phyloP scores from a whole-genome alignment of 345 rosid genomes.

The Eucalyptus fibrosa region DNA sequence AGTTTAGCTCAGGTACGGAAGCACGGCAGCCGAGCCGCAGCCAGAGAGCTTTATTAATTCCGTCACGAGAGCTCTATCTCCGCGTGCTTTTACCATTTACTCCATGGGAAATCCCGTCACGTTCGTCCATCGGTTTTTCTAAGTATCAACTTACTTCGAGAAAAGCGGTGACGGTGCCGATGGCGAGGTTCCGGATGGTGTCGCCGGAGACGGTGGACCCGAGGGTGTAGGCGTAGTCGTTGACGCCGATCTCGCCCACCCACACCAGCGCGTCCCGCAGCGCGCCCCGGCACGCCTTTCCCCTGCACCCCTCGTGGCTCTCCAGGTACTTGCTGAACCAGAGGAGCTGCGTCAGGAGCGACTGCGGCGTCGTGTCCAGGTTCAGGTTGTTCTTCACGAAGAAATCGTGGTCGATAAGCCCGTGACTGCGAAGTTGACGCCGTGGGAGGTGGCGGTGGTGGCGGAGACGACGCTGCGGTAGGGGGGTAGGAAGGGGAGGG shows the following conservation, averaged over 20 bases:
- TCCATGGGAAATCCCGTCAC: background rate
- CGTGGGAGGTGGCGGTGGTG: background rate
- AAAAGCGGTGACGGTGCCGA: conserved; percentile 21
- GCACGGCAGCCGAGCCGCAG: background rate
- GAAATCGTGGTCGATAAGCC: conserved; percentile 75
- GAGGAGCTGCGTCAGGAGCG: conserved; percentile 52
- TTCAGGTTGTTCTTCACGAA: conserved; percentile 66
- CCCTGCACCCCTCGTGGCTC: conserved; percentile 26
- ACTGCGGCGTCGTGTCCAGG: conserved; percentile 56
- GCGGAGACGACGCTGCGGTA: conserved; percentile 14
- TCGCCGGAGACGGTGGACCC: conserved; percentile 44
- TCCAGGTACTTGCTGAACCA: conserved; percentile 59
- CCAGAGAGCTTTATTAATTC: background rate
- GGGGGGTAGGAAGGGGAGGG: conserved; percentile 66
- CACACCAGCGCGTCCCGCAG: conserved; percentile 61
- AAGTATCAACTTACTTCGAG: conserved; percentile 27
- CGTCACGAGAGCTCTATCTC: background rate
- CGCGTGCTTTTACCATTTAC: background rate
- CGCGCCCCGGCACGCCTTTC: conserved; percentile 14
- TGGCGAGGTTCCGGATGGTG: conserved; percentile 39
- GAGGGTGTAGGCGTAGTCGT: conserved; percentile 65
- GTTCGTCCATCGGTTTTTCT: background rate
- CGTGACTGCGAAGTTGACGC: conserved; percentile 89
- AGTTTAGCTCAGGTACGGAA: background rate
- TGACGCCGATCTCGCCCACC: conserved; percentile 93